phyloP scores from a whole-genome alignment of 345 rosid genomes.

The Salix arbutifolia region DNA sequence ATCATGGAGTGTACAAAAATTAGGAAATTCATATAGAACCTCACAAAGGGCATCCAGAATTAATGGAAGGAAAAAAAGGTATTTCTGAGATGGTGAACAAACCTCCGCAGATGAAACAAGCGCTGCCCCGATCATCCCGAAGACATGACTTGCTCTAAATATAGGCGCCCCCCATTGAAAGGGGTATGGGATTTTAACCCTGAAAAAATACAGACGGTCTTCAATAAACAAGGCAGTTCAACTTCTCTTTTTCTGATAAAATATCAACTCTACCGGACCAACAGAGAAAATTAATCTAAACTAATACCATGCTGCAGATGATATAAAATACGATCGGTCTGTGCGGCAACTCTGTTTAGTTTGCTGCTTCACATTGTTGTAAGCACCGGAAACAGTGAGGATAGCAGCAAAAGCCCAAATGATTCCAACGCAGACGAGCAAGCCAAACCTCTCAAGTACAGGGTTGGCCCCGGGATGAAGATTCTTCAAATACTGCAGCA shows the following conservation, averaged over 20 bases:
- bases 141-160: slow-evolving; percentile 89
- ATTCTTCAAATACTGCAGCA: slow-evolving; percentile 61
- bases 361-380: slow-evolving; percentile 55
- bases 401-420: slow-evolving; percentile 92
- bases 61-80: not conserved
- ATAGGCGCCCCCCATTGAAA: slow-evolving; percentile 98
- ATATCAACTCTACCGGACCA: not conserved
- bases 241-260: not conserved
- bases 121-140: slow-evolving; percentile 93
- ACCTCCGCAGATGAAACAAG: slow-evolving; percentile 95
- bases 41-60: slow-evolving; percentile 1
- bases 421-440: slow-evolving; percentile 73
- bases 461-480: slow-evolving; percentile 23
- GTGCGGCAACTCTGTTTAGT: slow-evolving; percentile 79
- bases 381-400: slow-evolving; percentile 89
- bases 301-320: slow-evolving; percentile 81
- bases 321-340: slow-evolving; percentile 63
- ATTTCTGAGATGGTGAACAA: slow-evolving; percentile 2
- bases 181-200: slow-evolving; percentile 90
- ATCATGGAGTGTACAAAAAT: not conserved
- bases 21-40: not conserved
- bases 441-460: slow-evolving; percentile 75
- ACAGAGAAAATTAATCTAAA: slow-evolving; percentile 1
- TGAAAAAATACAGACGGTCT: slow-evolving; percentile 16
- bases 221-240: not conserved